These are phyloP conservation scores for Artemisia argyi DNA, from an alignment of 129 eudicot species.

Conservation along the genomic window DNA sequence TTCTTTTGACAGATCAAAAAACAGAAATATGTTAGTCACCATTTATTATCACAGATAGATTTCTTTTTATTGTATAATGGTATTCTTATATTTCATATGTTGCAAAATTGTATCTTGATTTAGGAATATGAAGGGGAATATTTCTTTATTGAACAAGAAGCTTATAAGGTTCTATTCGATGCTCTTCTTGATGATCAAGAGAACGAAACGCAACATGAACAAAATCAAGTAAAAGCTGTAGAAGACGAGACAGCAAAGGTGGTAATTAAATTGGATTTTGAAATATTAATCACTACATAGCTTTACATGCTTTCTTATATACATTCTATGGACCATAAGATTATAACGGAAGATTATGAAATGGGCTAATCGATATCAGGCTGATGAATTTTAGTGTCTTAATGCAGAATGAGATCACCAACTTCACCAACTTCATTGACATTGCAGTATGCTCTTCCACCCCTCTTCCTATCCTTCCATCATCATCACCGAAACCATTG, in stretches of 20 bases:
- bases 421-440: neutral
- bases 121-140: constrained; percentile 38
- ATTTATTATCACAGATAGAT: neutral
- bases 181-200: constrained; percentile 33
- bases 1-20: too few relatives aligned
- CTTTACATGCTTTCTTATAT: too few relatives aligned
- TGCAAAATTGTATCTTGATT: constrained; percentile 6
- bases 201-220: neutral
- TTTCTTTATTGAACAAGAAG: constrained; percentile 35
- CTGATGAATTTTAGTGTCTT: neutral
- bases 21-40: neutral
- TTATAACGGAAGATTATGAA: too few relatives aligned
- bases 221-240: constrained; percentile 9
- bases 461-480: constrained; percentile 16
- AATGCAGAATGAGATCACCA: constrained; percentile 2
- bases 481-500: neutral
- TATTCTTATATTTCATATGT: neutral
- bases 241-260: neutral
- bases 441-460: constrained; percentile 24
- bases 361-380: neutral
- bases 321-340: neutral
- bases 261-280: constrained; percentile 5
- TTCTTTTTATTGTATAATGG: neutral
- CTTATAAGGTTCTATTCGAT: constrained; percentile 36
- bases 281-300: too few relatives aligned